A percentile compares a stretch with the other conserved stretches of the same genome.
These are phyloP conservation scores for Pichia paraexigua DNA, from an alignment of 805 yeast species.

Conservation along the genomic window DNA sequence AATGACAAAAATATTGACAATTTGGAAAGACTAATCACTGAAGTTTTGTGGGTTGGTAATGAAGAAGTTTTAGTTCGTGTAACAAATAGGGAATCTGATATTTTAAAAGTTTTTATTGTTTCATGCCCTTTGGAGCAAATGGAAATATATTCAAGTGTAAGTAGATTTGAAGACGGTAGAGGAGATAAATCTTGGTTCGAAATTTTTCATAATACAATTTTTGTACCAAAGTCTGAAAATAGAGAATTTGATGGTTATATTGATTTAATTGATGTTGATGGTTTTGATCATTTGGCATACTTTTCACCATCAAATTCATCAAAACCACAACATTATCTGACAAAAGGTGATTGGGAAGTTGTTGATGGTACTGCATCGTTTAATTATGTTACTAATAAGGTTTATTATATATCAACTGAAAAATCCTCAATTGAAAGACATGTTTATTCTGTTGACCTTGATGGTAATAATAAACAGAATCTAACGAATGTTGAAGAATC, in stretches of 20 bases:
- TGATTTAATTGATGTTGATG: constrained; percentile 61
- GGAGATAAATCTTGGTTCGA: constrained; percentile 68
- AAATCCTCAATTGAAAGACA: constrained; percentile 81
- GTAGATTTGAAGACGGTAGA: constrained; percentile 40
- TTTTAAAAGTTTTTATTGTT: constrained; percentile 48
- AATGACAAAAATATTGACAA: constrained; percentile 34
- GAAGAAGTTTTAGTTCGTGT: constrained; percentile 44
- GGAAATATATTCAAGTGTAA: constrained; percentile 28
- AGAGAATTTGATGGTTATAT: constrained; percentile 63
- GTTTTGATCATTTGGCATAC: constrained; percentile 73
- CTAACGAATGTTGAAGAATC: constrained; percentile 46
- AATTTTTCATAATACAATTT: constrained; percentile 54
- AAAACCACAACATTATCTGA: constrained; percentile 45
- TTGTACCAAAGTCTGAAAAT: constrained; percentile 44
- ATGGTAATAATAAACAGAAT: constrained; percentile 33
- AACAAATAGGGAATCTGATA: constrained; percentile 60
- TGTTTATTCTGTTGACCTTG: constrained; percentile 58
- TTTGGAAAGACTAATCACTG: constrained; percentile 49
- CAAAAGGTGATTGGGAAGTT: constrained; percentile 89
- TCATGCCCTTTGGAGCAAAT: constrained; percentile 30
- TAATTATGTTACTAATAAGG: constrained; percentile 43
- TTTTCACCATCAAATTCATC: constrained; percentile 61
- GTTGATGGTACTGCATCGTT: constrained; percentile 59
- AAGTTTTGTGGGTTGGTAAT: constrained; percentile 63
- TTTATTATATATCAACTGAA: constrained; percentile 67